Percentiles rank a stretch among this genome's conserved stretches.
These are phyloP conservation scores for Citrullus colocynthis DNA, from an alignment of 306 rosid genomes.

Conservation along the genomic window DNA sequence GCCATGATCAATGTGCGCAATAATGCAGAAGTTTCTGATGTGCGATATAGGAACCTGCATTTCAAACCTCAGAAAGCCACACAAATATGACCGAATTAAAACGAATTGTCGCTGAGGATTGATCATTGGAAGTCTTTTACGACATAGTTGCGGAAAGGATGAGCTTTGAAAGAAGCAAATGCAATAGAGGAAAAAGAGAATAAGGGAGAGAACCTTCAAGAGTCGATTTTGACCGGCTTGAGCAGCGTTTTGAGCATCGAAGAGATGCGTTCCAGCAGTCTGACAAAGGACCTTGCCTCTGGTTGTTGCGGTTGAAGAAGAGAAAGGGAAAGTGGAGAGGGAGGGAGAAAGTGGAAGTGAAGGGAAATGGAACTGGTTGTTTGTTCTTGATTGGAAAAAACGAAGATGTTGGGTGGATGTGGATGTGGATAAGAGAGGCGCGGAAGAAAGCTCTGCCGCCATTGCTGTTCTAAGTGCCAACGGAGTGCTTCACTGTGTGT, in stretches of 20 bases:
- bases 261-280: slow-evolving; percentile 22
- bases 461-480: slow-evolving; percentile 13
- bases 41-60: slow-evolving; percentile 62
- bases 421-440: slow-evolving; percentile 76
- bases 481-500: neutral
- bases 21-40: slow-evolving; percentile 67
- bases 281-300: slow-evolving; percentile 30
- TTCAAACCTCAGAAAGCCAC: neutral
- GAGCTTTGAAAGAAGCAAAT: neutral
- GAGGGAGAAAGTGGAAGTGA: neutral
- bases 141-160: neutral
- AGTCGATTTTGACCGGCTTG: slow-evolving; percentile 68
- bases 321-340: slow-evolving; percentile 5
- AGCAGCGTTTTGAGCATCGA: slow-evolving; percentile 29
- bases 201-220: slow-evolving; percentile 27
- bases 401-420: slow-evolving; percentile 14
- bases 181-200: too few species aligned
- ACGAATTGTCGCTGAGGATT: too few species aligned
- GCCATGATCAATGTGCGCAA: slow-evolving; percentile 90
- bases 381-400: slow-evolving; percentile 7
- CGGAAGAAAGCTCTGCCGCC: slow-evolving; percentile 49
- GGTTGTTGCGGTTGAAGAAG: slow-evolving; percentile 4
- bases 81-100: too few species aligned
- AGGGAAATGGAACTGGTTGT: slow-evolving; percentile 7
- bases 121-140: too few species aligned